Evolutionary conservation across 2,329 filamentous ascomycete genomes (phyloP), one percentile per base, ranked within the genome.

Genomic region (Pleoardoris graminearum): DNA sequence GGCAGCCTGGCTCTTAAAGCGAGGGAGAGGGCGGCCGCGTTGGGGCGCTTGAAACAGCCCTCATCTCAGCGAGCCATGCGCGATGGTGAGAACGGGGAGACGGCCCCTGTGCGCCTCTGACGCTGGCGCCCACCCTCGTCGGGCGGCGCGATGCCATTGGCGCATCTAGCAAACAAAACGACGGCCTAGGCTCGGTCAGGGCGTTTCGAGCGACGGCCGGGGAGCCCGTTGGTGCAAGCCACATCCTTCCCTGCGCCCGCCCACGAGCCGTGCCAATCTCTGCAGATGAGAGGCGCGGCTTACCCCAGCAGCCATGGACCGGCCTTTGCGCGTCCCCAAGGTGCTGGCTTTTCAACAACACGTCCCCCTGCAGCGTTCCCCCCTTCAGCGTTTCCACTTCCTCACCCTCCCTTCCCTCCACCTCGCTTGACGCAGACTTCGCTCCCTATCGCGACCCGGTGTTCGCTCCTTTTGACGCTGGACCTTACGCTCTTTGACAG

Each of bases 391-490:
- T 59, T 55, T 14, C 50, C 32, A 41, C 17, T 48, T 37, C 48
- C 38, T 54, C 51, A 45, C 53, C 50, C 56, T 63, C 64, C 64
- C 60, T 65, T 63, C 60, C 52, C 58, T 63, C 59, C 19, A 53
- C 53, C 53, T 60, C 14, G 54, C 53, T 52, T 27, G 57, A 65
- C 57, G 54, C 61, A 62, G 56, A 58, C 55, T 58, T 55, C 50
- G 59, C 63, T 49, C 55, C 61, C 65, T 57, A 46, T 65, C 60
- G 55, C 65, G 62, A 58, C 66, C 66, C 59, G 63, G 67, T 68
- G 70, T 74, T 70, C 71, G 69, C 71, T 75, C 72, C 60, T 74
- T 73, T 72, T 67, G 66, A 68, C 68, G 65, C 67, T 66, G 60
- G 66, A 57, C 50, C 62, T 58, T 51, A 66, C 67, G 54, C 65